A percentile compares a stretch with the other conserved stretches of the same genome.
Conservation (phyloP, 768 basidiomycete genomes). For the Suillus tomentosus region DNA sequence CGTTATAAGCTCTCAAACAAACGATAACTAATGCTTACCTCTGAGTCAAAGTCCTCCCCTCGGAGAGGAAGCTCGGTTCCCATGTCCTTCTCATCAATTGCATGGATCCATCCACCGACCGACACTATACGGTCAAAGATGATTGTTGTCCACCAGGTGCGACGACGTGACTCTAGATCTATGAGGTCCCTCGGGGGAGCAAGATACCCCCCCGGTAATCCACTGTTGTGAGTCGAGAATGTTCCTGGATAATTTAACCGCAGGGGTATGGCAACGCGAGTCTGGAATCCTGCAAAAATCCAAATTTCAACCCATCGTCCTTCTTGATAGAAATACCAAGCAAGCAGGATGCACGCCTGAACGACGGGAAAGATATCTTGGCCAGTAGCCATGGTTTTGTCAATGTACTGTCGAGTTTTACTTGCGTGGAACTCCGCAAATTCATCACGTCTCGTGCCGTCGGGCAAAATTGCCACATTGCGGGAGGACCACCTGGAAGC, state of each 20-base stretch:
- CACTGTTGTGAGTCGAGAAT: conserved; percentile 65
- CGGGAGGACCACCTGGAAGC: conserved; percentile 83
- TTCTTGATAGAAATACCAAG: conserved; percentile 92
- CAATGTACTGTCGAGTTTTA: conserved; percentile 86
- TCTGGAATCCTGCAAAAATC: conserved; percentile 88
- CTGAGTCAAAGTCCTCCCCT: conserved; percentile 72
- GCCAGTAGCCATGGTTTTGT: conserved; percentile 87
- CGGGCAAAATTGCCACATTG: conserved; percentile 63
- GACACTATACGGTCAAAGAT: conserved; percentile 83
- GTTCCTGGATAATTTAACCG: conserved; percentile 87
- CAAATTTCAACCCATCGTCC: conserved; percentile 90
- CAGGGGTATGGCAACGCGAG: conserved; percentile 77
- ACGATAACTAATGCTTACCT: conserved; percentile 45
- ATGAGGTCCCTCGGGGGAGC: conserved; percentile 75
- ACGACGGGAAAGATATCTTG: conserved; percentile 85
- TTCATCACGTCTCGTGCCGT: conserved; percentile 77
- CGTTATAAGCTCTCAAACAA: conserved; percentile 14
- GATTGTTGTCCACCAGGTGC: conserved; percentile 93
- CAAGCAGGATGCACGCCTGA: conserved; percentile 83
- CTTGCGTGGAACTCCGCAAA: conserved; percentile 87
- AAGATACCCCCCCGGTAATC: conserved; percentile 77
- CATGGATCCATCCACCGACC: conserved; percentile 85
- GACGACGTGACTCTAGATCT: conserved; percentile 75
- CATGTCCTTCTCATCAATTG: conserved; percentile 79
- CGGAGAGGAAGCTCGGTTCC: conserved; percentile 83